These are phyloP conservation scores for Phytophthora chlamydospora DNA, from an alignment of 352 stramenopile species.

Conservation along the genomic window DNA sequence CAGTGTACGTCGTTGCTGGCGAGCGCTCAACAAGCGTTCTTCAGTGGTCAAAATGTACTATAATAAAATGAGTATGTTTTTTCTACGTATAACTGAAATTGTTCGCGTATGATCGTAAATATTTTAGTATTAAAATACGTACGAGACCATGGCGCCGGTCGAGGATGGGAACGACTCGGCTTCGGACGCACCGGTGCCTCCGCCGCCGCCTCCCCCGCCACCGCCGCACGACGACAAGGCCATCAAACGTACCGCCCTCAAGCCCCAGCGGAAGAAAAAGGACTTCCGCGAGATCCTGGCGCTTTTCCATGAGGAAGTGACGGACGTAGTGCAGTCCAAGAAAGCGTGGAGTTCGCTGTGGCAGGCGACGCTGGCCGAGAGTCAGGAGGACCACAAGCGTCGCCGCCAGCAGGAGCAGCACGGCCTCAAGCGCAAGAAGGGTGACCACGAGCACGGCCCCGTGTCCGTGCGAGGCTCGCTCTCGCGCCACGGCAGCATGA, in stretches of 20 bases:
- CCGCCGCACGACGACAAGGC: conserved; percentile 28
- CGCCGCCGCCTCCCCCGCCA: conserved; percentile 44
- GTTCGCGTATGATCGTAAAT: no score
- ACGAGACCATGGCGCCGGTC: not conserved
- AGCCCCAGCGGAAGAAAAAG: conserved; percentile 44
- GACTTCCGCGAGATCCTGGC: conserved; percentile 75
- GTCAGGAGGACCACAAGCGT: conserved; percentile 64
- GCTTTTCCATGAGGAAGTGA: conserved; percentile 56
- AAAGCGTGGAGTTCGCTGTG: conserved; percentile 52
- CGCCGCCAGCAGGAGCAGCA: conserved; percentile 47
- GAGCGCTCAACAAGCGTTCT: no score
- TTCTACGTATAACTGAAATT: no score
- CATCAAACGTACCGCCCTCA: conserved; percentile 14
- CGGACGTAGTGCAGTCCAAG: conserved; percentile 22
- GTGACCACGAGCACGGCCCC: conserved; percentile 29
- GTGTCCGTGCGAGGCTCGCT: conserved; percentile 12
- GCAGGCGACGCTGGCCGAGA: conserved; percentile 57
- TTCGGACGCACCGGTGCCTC: conserved; percentile 40
- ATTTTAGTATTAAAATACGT: no score
- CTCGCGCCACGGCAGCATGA: conserved; percentile 25
- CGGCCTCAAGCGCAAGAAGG: conserved; percentile 39
- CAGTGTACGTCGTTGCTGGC: no score
- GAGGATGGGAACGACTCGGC: conserved; percentile 19
- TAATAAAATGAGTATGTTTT: no score
- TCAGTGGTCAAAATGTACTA: no score